A percentile compares a stretch with the other conserved stretches of the same genome.
phyloP scores from a whole-genome alignment of 495 filamentous ascomycete species.

The Lophium mytilinum region DNA sequence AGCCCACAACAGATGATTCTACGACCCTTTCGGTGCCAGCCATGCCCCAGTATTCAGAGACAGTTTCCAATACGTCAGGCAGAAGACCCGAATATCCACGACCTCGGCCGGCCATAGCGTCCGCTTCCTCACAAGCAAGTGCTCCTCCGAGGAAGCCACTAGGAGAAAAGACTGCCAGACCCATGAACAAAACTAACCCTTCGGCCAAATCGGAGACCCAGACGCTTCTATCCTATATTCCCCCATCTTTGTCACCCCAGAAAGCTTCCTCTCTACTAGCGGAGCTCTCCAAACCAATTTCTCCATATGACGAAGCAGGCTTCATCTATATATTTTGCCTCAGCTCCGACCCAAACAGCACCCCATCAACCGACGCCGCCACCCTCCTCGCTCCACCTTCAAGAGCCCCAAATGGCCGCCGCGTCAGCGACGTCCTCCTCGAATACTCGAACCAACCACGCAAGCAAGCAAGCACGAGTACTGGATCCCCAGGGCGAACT shows the following conservation, averaged over 20 bases:
- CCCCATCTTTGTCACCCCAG: conserved; percentile 49
- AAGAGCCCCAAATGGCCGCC: conserved; percentile 39
- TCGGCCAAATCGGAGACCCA: conserved; percentile 39
- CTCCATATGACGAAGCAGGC: conserved; percentile 68
- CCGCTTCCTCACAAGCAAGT: not conserved
- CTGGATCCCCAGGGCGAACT: not conserved
- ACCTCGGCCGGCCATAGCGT: not conserved
- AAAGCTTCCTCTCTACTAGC: conserved; percentile 57
- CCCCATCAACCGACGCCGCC: conserved; percentile 47
- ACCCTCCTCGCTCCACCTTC: conserved; percentile 45
- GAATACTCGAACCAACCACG: conserved; percentile 39
- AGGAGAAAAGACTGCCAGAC: conserved; percentile 21
- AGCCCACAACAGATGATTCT: conserved; percentile 3
- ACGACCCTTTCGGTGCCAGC: conserved; percentile 4
- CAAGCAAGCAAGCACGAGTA: conserved; percentile 4
- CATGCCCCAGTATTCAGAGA: not conserved
- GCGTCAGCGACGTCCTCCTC: conserved; percentile 58
- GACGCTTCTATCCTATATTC: conserved; percentile 57
- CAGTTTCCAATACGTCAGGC: not conserved
- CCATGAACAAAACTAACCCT: conserved; percentile 31
- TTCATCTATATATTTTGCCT: conserved; percentile 99
- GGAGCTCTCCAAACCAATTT: conserved; percentile 79
- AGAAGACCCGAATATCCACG: not conserved
- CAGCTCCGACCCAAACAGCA: conserved; percentile 45
- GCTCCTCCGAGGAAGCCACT: conserved; percentile 17